Evolutionary conservation across 371 early-diverging fungal species (phyloP), one percentile per base, ranked within the genome.

Genomic region (Mortierella sp.): DNA sequence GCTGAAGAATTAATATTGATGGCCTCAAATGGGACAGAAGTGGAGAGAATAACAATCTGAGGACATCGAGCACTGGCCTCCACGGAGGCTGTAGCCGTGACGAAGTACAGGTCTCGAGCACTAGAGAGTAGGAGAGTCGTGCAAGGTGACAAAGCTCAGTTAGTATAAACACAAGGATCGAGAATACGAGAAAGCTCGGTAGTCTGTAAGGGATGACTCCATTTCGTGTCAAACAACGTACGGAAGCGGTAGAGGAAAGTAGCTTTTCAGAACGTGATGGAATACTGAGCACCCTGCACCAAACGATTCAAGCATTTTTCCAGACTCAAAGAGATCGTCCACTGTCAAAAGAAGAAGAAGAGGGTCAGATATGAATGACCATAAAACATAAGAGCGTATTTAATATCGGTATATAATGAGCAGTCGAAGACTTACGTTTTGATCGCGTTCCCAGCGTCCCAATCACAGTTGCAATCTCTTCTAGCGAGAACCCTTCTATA

Each of bases 401-500:
- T n/a, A n/a, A n/a, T n/a, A 39, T 17, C 6, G 4, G 15, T 42
- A 17, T 2, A 8, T 28, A 39, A 26, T 19, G n/a, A 34, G 12
- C 6, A 31, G n/a, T 9, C n/a, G 4, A 14, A 12, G 23, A 54
- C 70, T 70, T 56, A 64, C 81, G 73, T 26, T 63, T 63, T 14
- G 70, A 56, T 26, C 86, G 79, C 1, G 78, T 67, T 1, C 82
- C 82, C 6, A 78, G 71, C 17, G 84, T 82, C 19, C 81, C 82
- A 6, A 87, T 80, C 8, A 87, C 81, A 1, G 86, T 78, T 0
- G 83, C 80, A 19, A 87, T 80, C 50, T 87, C 88, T 37, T 86
- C 88, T 26, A 83, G 43, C 6, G 88, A 87, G 51, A 83, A 86
- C 17, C 83, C 78, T 50, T 87, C 88, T 39, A 87, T 85, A 12